These are phyloP conservation scores for Bolboschoenoplectus hybrid DNA, from an alignment of 202 grass and related monocot genomes.

Conservation along the genomic window DNA sequence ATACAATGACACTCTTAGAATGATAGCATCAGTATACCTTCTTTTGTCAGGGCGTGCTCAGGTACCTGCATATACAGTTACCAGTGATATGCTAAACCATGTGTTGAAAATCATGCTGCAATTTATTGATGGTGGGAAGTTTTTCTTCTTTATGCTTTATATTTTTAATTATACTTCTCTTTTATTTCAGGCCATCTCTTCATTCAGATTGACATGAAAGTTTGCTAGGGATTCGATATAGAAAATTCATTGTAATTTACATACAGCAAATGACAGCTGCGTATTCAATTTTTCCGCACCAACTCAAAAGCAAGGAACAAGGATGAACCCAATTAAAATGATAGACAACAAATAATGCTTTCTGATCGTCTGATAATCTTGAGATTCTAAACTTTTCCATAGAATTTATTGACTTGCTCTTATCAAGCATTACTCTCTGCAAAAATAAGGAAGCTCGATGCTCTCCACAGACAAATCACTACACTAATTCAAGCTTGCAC, in stretches of 20 bases:
- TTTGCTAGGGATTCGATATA: background rate
- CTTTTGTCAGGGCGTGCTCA: background rate
- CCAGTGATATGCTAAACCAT: background rate
- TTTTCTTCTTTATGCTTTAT: background rate
- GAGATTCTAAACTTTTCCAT: background rate
- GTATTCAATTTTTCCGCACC: background rate
- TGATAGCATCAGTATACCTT: background rate
- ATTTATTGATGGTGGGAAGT: background rate
- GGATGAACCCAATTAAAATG: background rate
- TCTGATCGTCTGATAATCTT: background rate
- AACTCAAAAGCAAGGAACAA: background rate
- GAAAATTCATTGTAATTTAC: slow-evolving; percentile 30
- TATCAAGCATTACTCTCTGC: background rate
- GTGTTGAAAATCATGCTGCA: background rate
- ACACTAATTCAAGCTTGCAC: background rate
- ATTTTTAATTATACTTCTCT: background rate
- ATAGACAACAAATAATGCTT: slow-evolving; percentile 5
- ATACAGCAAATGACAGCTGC: slow-evolving; percentile 13
- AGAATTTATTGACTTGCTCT: background rate
- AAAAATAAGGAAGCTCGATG: background rate
- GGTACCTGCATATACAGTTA: background rate
- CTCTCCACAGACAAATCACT: background rate
- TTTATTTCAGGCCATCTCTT: slow-evolving; percentile 56
- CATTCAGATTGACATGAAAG: slow-evolving; percentile 69
- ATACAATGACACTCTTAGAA: background rate